Percentiles rank a stretch among this genome's conserved stretches.
Evolutionary conservation across 2,329 filamentous ascomycete genomes (phyloP).

Genomic region (Biscogniauxia marginata): DNA sequence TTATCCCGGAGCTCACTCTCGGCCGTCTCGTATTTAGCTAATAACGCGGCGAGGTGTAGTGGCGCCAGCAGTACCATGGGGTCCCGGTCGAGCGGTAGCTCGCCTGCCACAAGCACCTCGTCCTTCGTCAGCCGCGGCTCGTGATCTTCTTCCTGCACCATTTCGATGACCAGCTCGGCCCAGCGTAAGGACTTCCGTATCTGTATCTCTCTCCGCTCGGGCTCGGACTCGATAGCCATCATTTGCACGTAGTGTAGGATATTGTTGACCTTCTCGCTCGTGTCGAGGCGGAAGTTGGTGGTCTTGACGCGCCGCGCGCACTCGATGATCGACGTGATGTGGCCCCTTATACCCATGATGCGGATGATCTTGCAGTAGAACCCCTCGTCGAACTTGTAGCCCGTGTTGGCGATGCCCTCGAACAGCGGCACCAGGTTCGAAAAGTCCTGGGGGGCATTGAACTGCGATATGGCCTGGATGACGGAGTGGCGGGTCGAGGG

Average conservation of each 20-base stretch:
- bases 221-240: conserved; percentile 41
- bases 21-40: conserved; percentile 35
- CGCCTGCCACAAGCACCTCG: conserved; percentile 14
- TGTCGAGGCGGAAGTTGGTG: conserved; percentile 46
- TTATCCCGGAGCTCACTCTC: conserved; percentile 29
- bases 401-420: conserved; percentile 46
- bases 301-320: conserved; percentile 45
- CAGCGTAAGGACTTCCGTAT: conserved; percentile 44
- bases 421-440: conserved; percentile 51
- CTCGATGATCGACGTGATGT: conserved; percentile 48
- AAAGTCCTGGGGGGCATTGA: conserved; percentile 51
- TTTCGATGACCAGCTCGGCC: conserved; percentile 48
- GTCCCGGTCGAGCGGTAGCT: conserved; percentile 38
- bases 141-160: conserved; percentile 47
- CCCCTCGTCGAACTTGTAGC: conserved; percentile 35
- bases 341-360: conserved; percentile 38
- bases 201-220: conserved; percentile 35
- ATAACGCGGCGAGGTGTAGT: conserved; percentile 44
- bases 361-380: conserved; percentile 43
- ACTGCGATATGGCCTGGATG: conserved; percentile 39
- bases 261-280: conserved; percentile 41
- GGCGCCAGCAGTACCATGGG: conserved; percentile 43
- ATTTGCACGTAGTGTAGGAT: conserved; percentile 39
- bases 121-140: conserved; percentile 12
- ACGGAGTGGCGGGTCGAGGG: conserved; percentile 43